Percentiles rank a stretch among this genome's conserved stretches.
phyloP scores from a whole-genome alignment of 2,329 filamentous ascomycete genomes.

The Aspergillus ochraceus region DNA sequence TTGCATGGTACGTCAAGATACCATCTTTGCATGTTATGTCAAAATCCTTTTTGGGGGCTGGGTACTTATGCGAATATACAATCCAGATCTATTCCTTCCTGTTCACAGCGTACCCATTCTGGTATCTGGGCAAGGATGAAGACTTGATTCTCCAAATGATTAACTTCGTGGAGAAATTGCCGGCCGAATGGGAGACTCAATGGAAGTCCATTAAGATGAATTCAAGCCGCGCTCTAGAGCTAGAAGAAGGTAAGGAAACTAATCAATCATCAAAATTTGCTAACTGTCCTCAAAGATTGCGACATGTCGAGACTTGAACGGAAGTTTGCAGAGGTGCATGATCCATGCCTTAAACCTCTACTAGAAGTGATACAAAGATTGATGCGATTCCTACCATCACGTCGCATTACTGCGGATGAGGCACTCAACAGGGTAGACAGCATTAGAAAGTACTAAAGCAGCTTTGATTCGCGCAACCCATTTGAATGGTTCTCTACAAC shows the following conservation, averaged over 20 bases:
- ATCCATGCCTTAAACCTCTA: constrained; percentile 17
- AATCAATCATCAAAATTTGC: neutral
- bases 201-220: constrained; percentile 15
- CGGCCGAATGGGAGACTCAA: constrained; percentile 19
- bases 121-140: constrained; percentile 18
- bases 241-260: neutral
- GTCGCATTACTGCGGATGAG: constrained; percentile 16
- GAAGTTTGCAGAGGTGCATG: constrained; percentile 14
- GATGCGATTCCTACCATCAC: constrained; percentile 24
- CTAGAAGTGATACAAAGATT: constrained; percentile 20
- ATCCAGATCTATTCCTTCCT: constrained; percentile 23
- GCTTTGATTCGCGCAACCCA: too few relatives aligned
- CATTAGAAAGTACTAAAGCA: too few relatives aligned
- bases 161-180: constrained; percentile 20
- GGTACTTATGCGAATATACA: neutral
- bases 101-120: constrained; percentile 18
- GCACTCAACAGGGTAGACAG: constrained; percentile 12
- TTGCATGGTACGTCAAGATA: constrained; percentile 21
- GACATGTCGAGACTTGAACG: constrained; percentile 15
- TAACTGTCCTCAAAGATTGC: constrained; percentile 10
- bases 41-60: too few relatives aligned
- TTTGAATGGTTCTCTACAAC: too few relatives aligned
- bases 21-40: neutral
- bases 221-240: neutral
- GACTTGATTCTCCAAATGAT: constrained; percentile 22